Evolutionary conservation across 1,139 yeast genomes (phyloP), one percentile per base, ranked within the genome.

Genomic region (Sugiyamaella pinicola): DNA sequence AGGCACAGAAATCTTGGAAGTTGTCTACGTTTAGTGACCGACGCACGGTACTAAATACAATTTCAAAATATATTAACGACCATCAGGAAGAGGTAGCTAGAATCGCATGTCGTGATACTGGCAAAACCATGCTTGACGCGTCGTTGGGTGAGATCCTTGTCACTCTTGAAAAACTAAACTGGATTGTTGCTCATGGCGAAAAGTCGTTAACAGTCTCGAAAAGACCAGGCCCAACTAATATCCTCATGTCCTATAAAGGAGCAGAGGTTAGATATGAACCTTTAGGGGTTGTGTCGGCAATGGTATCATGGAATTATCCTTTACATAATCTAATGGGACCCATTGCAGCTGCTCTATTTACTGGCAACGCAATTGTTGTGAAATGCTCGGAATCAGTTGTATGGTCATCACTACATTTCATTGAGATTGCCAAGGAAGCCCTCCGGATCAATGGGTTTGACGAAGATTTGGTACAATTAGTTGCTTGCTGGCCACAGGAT

Each of bases 281-380:
- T 0, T 71, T 91, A 54, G 83, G 83, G 7, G 96, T 91, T 2
- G 95, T 93, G 17, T 80, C 95, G 3, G 96, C 98, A 0, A 76
- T 93, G 59, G 89, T 93, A 1, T 88, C 96, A 3, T 93, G 99
- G 99, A 93, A 93, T 66, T 93, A 93, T 66, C 98, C 99, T 1
- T 61, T 74, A 40, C 98, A 93, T 68, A 93, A 93, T 69, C 73
- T 91, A 51, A 74, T 93, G 79, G 97, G 97, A 1, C 99, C 99
- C 1, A 76, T 91, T 0, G 83, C 91, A 55, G 95, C 97, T 1
- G 81, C 95, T 1, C 71, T 93, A 24, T 88, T 90, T 67, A 82
- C 96, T 4, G 99, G 99, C 6, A 91, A 93, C 68, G 91, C 93
- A 10, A 84, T 90, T 51, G 83, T 93, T 4, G 84, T 93, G 50